Conservation (phyloP, 1,284 basidiomycete species). For the Mycena sp. region DNA sequence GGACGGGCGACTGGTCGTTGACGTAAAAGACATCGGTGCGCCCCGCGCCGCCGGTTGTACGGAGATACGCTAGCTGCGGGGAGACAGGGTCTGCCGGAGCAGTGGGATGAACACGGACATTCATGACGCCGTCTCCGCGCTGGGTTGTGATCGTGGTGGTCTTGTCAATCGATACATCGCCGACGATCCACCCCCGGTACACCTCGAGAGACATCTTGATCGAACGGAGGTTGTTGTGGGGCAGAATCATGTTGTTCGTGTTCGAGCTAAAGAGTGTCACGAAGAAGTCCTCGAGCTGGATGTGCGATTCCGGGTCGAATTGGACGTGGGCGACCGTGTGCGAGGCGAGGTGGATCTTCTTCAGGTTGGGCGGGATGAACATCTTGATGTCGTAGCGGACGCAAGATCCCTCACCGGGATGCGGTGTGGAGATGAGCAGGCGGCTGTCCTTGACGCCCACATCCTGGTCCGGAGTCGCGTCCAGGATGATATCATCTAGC, state of each 20-base stretch:
- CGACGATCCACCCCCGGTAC: conserved; percentile 67
- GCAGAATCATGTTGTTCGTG: conserved; percentile 55
- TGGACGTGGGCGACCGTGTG: conserved; percentile 57
- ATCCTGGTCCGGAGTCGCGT: conserved; percentile 36
- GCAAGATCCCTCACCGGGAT: conserved; percentile 47
- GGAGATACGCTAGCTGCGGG: conserved; percentile 46
- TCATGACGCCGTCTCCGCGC: conserved; percentile 58
- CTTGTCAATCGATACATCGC: conserved; percentile 57
- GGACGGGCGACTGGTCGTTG: conserved; percentile 47
- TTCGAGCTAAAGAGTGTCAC: conserved; percentile 52
- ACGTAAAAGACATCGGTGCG: conserved; percentile 61
- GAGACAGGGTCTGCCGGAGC: conserved; percentile 41
- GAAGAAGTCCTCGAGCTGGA: conserved; percentile 54
- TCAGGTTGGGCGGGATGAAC: conserved; percentile 57
- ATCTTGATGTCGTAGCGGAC: conserved; percentile 64
- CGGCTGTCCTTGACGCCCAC: conserved; percentile 47
- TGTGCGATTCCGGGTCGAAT: conserved; percentile 54
- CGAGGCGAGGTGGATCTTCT: conserved; percentile 53
- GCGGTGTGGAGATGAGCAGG: conserved; percentile 47
- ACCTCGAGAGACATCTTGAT: conserved; percentile 54
- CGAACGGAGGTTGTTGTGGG: conserved; percentile 51
- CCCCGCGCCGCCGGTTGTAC: conserved; percentile 60
- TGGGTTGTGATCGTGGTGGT: conserved; percentile 56
- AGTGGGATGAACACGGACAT: conserved; percentile 57
- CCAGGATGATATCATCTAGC: conserved; percentile 42